phyloP scores from a whole-genome alignment of 192 early-diverging fungal species.

The Rhizoclosmatium sp. region DNA sequence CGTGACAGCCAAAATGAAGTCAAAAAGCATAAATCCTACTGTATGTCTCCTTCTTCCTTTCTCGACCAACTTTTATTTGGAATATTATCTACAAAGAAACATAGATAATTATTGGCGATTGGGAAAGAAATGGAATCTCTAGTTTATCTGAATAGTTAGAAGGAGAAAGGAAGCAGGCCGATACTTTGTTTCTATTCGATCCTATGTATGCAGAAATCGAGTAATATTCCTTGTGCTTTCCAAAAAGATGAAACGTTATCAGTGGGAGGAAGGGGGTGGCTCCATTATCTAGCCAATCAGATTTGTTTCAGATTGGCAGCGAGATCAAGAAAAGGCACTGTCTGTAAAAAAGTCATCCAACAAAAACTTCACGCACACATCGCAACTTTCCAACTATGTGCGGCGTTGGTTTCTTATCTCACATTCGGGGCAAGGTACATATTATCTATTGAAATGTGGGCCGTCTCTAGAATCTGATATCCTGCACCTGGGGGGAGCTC shows the following conservation, averaged over 20 bases:
- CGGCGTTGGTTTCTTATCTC: constrained; percentile 97
- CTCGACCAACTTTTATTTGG: no score
- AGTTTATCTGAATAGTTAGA: no score
- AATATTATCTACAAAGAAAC: no score
- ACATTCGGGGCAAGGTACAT: constrained; percentile 80
- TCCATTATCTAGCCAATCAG: not conserved
- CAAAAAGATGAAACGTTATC: not conserved
- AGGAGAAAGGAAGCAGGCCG: no score
- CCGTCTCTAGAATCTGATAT: no score
- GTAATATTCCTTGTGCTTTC: not conserved
- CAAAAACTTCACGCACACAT: constrained; percentile 81
- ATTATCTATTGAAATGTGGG: no score
- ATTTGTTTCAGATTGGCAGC: not conserved
- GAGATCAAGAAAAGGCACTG: not conserved
- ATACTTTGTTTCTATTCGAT: no score
- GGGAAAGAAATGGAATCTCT: no score
- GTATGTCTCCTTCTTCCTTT: no score
- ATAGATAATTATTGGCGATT: no score
- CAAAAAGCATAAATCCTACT: not conserved
- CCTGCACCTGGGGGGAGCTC: constrained; percentile 18
- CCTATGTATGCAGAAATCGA: not conserved
- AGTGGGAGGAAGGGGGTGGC: not conserved
- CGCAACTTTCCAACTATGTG: constrained; percentile 88
- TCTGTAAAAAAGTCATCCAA: constrained; percentile 67
- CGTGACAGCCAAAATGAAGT: not conserved